phyloP scores from a whole-genome alignment of 1,284 basidiomycete genomes.

The Leccinum fallax region DNA sequence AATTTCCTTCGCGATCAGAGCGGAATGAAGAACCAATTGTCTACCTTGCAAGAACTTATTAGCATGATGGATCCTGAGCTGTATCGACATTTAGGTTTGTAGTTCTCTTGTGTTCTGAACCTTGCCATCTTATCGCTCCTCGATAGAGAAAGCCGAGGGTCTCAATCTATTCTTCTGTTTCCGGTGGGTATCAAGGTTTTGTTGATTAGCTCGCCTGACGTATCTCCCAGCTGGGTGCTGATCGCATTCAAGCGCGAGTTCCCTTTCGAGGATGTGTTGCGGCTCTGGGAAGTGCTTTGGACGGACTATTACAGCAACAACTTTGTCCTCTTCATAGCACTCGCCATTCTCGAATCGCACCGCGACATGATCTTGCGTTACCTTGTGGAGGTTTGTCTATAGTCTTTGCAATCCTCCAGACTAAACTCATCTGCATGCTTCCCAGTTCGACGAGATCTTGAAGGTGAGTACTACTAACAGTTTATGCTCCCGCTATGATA shows the following conservation, averaged over 20 bases:
- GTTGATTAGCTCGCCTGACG: constrained; percentile 1
- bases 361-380: constrained; percentile 93
- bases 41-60: constrained; percentile 88
- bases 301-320: constrained; percentile 86
- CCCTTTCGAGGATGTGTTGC: constrained; percentile 83
- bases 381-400: constrained; percentile 74
- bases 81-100: constrained; percentile 79
- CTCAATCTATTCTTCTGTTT: constrained; percentile 99
- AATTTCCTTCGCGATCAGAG: constrained; percentile 97
- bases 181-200: constrained; percentile 53
- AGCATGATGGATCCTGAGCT: constrained; percentile 93
- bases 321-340: constrained; percentile 93
- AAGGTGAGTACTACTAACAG: constrained; percentile 53
- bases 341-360: constrained; percentile 93
- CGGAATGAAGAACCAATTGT: constrained; percentile 95
- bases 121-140: constrained; percentile 1
- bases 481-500: background rate
- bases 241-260: constrained; percentile 97
- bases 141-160: constrained; percentile 82
- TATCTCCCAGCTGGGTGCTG: constrained; percentile 67
- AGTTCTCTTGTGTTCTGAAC: constrained; percentile 2
- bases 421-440: constrained; percentile 10
- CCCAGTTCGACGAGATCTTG: constrained; percentile 58
- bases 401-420: background rate
- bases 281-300: constrained; percentile 97